A percentile compares a stretch with the other conserved stretches of the same genome.
These are phyloP conservation scores for Lentinula guzmanii DNA, from an alignment of 768 basidiomycete species.

Conservation along the genomic window DNA sequence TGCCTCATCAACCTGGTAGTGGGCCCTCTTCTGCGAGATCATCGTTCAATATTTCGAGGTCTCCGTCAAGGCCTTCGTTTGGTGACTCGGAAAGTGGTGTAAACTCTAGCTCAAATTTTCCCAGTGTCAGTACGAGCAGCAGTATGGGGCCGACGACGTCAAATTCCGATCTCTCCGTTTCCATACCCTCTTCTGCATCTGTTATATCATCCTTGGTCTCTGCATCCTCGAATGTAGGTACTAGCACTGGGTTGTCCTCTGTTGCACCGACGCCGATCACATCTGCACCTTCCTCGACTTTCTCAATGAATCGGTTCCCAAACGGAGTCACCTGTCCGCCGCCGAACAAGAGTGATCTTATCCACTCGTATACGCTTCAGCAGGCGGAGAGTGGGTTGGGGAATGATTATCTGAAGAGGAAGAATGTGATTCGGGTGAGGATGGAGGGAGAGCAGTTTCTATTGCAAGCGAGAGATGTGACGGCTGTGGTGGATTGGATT, in stretches of 20 bases:
- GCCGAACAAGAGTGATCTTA: conserved; percentile 46
- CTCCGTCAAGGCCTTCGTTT: conserved; percentile 15
- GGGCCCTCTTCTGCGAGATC: conserved; percentile 11
- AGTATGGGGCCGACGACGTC: not conserved
- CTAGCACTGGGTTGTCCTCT: not conserved
- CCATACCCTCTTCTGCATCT: not conserved
- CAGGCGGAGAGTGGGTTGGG: conserved; percentile 91
- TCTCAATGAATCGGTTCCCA: conserved; percentile 6
- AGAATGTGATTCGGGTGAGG: conserved; percentile 88
- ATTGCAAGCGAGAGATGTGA: conserved; percentile 79
- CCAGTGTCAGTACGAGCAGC: not conserved
- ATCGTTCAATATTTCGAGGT: conserved; percentile 24
- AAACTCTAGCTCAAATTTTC: not conserved
- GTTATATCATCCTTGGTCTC: not conserved
- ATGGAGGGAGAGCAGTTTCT: conserved; percentile 97
- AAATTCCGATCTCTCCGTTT: conserved; percentile 2
- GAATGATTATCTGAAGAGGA: conserved; percentile 90
- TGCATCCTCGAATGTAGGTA: not conserved
- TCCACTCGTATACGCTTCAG: conserved; percentile 78
- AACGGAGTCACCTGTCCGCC: conserved; percentile 23
- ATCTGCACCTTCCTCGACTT: not conserved
- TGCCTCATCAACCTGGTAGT: conserved; percentile 12
- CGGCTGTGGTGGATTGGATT: conserved; percentile 90
- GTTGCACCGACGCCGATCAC: not conserved
- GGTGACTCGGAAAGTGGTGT: not conserved